Percentiles rank a stretch among this genome's conserved stretches.
These are phyloP conservation scores for Fusarium lateritium DNA, from an alignment of 2,329 filamentous ascomycete genomes.

Conservation along the genomic window DNA sequence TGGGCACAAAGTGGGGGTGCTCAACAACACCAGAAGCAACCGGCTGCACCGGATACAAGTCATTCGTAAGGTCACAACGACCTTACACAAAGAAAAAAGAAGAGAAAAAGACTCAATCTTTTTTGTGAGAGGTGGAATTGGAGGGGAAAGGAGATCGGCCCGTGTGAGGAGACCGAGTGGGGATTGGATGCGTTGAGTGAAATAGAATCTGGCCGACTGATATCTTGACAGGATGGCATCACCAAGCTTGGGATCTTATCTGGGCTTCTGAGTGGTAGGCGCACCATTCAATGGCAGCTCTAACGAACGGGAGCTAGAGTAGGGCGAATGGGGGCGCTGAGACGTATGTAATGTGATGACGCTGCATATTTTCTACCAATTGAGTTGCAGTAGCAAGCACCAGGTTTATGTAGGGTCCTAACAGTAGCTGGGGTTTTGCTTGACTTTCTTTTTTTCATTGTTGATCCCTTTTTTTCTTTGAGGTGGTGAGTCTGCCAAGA, in stretches of 20 bases:
- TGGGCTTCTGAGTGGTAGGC: conserved; percentile 2
- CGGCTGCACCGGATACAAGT: too few species aligned
- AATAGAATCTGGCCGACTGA: conserved; percentile 23
- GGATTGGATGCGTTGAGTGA: conserved; percentile 15
- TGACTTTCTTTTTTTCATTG: not conserved
- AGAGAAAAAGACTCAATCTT: not conserved
- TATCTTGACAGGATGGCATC: conserved; percentile 45
- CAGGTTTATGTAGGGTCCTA: conserved; percentile 16
- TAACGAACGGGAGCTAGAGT: conserved; percentile 24
- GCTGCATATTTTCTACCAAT: conserved; percentile 19
- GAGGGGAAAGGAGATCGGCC: conserved; percentile 45
- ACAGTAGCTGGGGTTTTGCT: not conserved
- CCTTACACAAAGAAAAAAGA: not conserved
- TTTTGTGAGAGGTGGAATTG: conserved; percentile 8
- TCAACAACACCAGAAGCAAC: conserved; percentile 27
- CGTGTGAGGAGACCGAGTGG: conserved; percentile 36
- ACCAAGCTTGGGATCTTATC: conserved; percentile 42
- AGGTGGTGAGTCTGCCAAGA: conserved; percentile 4
- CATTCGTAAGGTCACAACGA: too few species aligned
- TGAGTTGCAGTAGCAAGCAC: not conserved
- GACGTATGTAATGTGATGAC: conserved; percentile 50
- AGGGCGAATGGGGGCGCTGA: conserved; percentile 10
- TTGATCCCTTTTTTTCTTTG: conserved; percentile 10
- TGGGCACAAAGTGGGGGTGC: conserved; percentile 28
- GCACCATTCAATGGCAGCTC: conserved; percentile 30